Evolutionary conservation across 805 yeast species (phyloP), one percentile per base, ranked within the genome.

Genomic region (Candida ficus): DNA sequence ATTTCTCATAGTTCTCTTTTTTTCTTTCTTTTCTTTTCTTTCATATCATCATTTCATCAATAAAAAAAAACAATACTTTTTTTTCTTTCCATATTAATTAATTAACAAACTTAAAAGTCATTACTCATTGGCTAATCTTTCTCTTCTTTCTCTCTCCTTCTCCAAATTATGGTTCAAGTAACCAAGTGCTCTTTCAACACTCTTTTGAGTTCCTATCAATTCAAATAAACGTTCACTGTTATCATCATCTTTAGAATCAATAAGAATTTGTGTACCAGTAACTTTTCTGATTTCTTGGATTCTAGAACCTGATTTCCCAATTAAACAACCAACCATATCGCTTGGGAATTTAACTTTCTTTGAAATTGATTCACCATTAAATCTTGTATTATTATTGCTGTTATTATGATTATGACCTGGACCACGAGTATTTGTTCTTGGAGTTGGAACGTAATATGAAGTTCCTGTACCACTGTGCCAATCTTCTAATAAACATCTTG

Each of bases 301-400:
- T 63, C 95, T 76, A 22, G 85, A 67, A 29, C 96, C 96, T 48
- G 81, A 79, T 50, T 83, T 82, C 44, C 96, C 96, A 52, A 89
- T 86, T 40, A 89, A 70, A 37, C 95, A 91, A 32, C 96, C 96
- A 33, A 89, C 95, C 66, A 80, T 79, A 45, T 80, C 86, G 49
- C 83, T 80, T 29, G 95, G 87, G 57, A 87, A 83, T 22, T 75
- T 67, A 16, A 78, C 64, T 3, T 70, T 61, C 32, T 73, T 71
- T 7, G 75, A 49, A 14, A 52, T 27, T 19, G 32, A 47, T 12
- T 41, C 45, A 7, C 48, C 48, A 16, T 37, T 35, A 17, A 22
- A 16, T 17, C 33, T 35, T 14, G 20, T 13, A 19, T 13, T 17
- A 22, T 16, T 23, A 33, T 29, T 29, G 51, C 27, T 48, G 48